Conservation (phyloP, 331 rosid genomes). For the Arachis monticola region DNA sequence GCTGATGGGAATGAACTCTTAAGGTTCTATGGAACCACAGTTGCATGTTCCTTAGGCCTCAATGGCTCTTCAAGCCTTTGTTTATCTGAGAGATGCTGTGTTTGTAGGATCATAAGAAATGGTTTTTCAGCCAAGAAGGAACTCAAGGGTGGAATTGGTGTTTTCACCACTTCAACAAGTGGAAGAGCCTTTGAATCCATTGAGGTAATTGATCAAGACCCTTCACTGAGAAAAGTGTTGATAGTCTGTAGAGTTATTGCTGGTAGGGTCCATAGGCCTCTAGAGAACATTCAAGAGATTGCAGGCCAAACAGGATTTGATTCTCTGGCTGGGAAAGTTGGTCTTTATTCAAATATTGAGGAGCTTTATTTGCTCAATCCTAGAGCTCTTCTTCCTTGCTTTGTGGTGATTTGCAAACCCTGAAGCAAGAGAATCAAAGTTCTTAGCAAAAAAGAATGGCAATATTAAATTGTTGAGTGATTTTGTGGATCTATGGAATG, state of each 20-base stretch:
- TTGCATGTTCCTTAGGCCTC: slow-evolving; percentile 79
- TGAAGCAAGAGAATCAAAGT: slow-evolving; percentile 46
- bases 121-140: slow-evolving; percentile 91
- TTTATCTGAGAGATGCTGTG: slow-evolving; percentile 73
- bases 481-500: slow-evolving; percentile 36
- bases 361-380: slow-evolving; percentile 97
- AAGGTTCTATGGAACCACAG: slow-evolving; percentile 82
- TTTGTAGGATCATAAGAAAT: slow-evolving; percentile 84
- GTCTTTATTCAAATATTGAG: slow-evolving; percentile 89
- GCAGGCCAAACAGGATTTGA: slow-evolving; percentile 91
- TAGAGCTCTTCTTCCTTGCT: slow-evolving; percentile 98
- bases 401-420: slow-evolving; percentile 91
- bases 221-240: slow-evolving; percentile 66
- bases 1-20: slow-evolving; percentile 98
- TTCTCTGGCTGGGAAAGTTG: slow-evolving; percentile 96
- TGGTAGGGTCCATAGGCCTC: slow-evolving; percentile 94
- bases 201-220: slow-evolving; percentile 57
- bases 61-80: slow-evolving; percentile 83
- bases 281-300: slow-evolving; percentile 91
- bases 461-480: slow-evolving; percentile 30
- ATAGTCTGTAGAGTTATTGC: slow-evolving; percentile 97
- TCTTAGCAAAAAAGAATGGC: not conserved
- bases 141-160: slow-evolving; percentile 83
- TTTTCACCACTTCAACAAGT: slow-evolving; percentile 94
- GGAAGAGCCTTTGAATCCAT: slow-evolving; percentile 83